Conservation (phyloP, 768 basidiomycete species). For the Lepiota brunneoincarnata region DNA sequence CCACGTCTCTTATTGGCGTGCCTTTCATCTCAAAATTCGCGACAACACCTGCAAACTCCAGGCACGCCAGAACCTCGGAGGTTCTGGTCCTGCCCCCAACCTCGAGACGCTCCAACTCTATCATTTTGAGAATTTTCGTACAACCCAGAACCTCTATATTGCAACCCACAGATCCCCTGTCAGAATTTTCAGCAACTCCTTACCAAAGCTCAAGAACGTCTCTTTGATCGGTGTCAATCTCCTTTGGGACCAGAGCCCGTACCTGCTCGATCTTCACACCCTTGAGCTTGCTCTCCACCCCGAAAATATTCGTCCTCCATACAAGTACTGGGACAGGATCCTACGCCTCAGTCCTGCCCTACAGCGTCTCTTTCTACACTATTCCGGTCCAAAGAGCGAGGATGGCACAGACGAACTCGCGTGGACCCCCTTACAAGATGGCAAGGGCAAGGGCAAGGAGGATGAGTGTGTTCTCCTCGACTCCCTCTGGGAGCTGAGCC, state of each 20-base stretch:
- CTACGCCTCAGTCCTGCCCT: slow-evolving; percentile 48
- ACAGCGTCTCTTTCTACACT: slow-evolving; percentile 48
- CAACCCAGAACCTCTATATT: slow-evolving; percentile 46
- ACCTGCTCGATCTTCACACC: slow-evolving; percentile 44
- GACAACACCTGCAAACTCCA: slow-evolving; percentile 56
- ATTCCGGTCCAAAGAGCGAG: slow-evolving; percentile 49
- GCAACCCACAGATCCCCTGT: slow-evolving; percentile 61
- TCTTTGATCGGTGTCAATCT: slow-evolving; percentile 67
- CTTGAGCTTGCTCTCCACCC: slow-evolving; percentile 62
- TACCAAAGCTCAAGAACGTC: slow-evolving; percentile 52
- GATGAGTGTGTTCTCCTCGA: slow-evolving; percentile 27
- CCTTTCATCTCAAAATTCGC: slow-evolving; percentile 59
- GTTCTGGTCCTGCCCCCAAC: slow-evolving; percentile 50
- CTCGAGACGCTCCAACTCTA: slow-evolving; percentile 62
- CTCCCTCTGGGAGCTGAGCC: slow-evolving; percentile 40
- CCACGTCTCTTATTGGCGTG: slow-evolving; percentile 51
- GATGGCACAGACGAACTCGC: slow-evolving; percentile 31
- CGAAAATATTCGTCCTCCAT: slow-evolving; percentile 55
- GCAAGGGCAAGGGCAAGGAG: slow-evolving; percentile 21
- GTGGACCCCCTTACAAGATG: slow-evolving; percentile 27
- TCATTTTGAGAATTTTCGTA: slow-evolving; percentile 59
- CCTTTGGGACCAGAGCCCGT: slow-evolving; percentile 51
- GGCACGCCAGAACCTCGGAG: slow-evolving; percentile 48
- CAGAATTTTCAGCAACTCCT: slow-evolving; percentile 48
- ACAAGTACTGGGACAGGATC: slow-evolving; percentile 51